Percentiles rank a stretch among this genome's conserved stretches.
phyloP scores from a whole-genome alignment of 1,284 basidiomycete genomes.

The Rugosomyces carneus region DNA sequence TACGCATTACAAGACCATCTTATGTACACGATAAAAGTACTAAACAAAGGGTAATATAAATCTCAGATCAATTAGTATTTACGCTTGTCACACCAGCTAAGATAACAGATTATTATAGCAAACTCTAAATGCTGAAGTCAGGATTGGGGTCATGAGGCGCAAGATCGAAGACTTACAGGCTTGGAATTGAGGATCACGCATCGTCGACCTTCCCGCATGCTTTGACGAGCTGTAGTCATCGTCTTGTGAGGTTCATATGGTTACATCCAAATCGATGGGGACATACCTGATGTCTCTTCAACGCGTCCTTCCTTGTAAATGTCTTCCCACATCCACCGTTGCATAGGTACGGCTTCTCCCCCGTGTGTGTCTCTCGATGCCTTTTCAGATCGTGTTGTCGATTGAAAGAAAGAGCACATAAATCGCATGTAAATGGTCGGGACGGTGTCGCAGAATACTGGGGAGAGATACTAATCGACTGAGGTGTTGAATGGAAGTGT shows the following conservation, averaged over 20 bases:
- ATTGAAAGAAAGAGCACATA: slow-evolving; percentile 77
- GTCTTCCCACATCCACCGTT: slow-evolving; percentile 79
- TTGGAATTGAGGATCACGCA: slow-evolving; percentile 29
- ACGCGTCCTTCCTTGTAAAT: slow-evolving; percentile 75
- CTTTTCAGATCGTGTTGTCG: slow-evolving; percentile 77
- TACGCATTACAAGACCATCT: not conserved
- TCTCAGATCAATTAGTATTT: slow-evolving; percentile 8
- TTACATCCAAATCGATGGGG: slow-evolving; percentile 5
- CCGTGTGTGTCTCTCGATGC: slow-evolving; percentile 74
- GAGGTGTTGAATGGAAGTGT: slow-evolving; percentile 23
- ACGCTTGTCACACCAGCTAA: slow-evolving; percentile 10
- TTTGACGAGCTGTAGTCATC: slow-evolving; percentile 58
- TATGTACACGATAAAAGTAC: not conserved
- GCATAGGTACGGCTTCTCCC: slow-evolving; percentile 74
- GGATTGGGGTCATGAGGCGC: slow-evolving; percentile 7
- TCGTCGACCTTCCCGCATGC: slow-evolving; percentile 67
- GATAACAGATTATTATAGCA: slow-evolving; percentile 12
- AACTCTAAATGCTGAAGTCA: slow-evolving; percentile 10
- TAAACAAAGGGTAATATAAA: slow-evolving; percentile 1
- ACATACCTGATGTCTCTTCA: slow-evolving; percentile 75
- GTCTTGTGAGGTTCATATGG: slow-evolving; percentile 16
- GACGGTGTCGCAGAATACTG: slow-evolving; percentile 64
- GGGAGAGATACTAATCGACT: slow-evolving; percentile 30
- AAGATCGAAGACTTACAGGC: slow-evolving; percentile 7
- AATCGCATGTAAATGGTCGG: slow-evolving; percentile 68